These are phyloP conservation scores for Pascua guehoae DNA, from an alignment of 1,284 basidiomycete genomes.

Conservation along the genomic window DNA sequence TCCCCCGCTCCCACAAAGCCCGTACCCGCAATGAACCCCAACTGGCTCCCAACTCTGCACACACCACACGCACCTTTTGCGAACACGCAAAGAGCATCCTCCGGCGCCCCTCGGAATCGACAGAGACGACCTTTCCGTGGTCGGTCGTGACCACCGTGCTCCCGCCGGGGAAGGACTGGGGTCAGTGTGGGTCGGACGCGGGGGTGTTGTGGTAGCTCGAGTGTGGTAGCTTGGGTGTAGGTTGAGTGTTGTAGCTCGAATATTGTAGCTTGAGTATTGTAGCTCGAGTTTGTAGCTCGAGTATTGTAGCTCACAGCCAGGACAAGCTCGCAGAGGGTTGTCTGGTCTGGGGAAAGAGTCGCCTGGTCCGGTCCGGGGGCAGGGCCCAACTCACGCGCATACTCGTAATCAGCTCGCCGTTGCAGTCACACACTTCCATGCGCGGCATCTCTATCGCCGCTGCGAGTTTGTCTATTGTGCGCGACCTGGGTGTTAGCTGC, in stretches of 20 bases:
- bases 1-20: too few relatives aligned
- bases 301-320: too few relatives aligned
- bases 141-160: conserved; percentile 28
- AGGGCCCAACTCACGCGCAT: conserved; percentile 20
- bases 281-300: too few relatives aligned
- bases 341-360: too few relatives aligned
- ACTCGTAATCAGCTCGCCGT: conserved; percentile 30
- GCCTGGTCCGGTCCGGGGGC: too few relatives aligned
- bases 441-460: background rate
- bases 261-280: too few relatives aligned
- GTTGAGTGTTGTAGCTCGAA: too few relatives aligned
- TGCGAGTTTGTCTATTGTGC: background rate
- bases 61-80: conserved; percentile 1
- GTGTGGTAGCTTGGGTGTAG: too few relatives aligned
- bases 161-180: background rate
- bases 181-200: background rate
- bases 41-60: conserved; percentile 14
- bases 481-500: background rate
- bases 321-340: background rate
- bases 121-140: conserved; percentile 34
- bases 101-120: conserved; percentile 12
- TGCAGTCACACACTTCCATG: conserved; percentile 23
- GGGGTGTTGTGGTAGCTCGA: too few relatives aligned
- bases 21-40: too few relatives aligned
- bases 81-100: conserved; percentile 28